These are phyloP conservation scores for Aspergillus neotritici DNA, from an alignment of 2,329 filamentous ascomycete genomes.

Conservation along the genomic window DNA sequence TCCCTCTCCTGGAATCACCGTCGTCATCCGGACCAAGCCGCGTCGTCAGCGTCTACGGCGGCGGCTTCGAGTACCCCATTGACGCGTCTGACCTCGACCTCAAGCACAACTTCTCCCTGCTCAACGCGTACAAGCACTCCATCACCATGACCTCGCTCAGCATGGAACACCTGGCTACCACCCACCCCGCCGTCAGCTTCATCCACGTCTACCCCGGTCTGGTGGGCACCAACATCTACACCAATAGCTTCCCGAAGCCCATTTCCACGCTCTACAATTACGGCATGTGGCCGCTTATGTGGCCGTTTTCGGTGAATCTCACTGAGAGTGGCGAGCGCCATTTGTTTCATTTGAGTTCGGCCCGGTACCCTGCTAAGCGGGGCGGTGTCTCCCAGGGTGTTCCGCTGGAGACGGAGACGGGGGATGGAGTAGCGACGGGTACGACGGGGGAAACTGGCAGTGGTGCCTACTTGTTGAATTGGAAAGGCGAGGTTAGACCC, in stretches of 20 bases:
- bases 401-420: neutral
- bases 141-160: slow-evolving; percentile 48
- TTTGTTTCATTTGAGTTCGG: slow-evolving; percentile 10
- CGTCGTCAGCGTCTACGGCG: slow-evolving; percentile 50
- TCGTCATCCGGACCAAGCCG: slow-evolving; percentile 38
- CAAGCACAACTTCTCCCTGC: slow-evolving; percentile 19
- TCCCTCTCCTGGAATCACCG: slow-evolving; percentile 17
- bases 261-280: slow-evolving; percentile 8
- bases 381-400: neutral
- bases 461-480: slow-evolving; percentile 12
- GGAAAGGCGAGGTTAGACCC: slow-evolving; percentile 7
- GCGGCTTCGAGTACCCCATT: slow-evolving; percentile 48
- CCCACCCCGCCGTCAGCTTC: slow-evolving; percentile 45
- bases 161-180: slow-evolving; percentile 45
- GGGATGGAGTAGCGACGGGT: neutral
- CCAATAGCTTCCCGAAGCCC: slow-evolving; percentile 5
- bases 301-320: slow-evolving; percentile 9
- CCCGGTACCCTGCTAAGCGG: slow-evolving; percentile 5
- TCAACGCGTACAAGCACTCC: slow-evolving; percentile 33
- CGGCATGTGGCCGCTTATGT: neutral
- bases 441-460: slow-evolving; percentile 4
- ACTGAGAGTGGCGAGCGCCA: slow-evolving; percentile 11
- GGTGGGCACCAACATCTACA: slow-evolving; percentile 42
- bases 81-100: slow-evolving; percentile 41
- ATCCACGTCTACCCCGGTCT: slow-evolving; percentile 46